These are phyloP conservation scores for Diutina neorugosa DNA, from an alignment of 1,139 yeast species.

Conservation along the genomic window DNA sequence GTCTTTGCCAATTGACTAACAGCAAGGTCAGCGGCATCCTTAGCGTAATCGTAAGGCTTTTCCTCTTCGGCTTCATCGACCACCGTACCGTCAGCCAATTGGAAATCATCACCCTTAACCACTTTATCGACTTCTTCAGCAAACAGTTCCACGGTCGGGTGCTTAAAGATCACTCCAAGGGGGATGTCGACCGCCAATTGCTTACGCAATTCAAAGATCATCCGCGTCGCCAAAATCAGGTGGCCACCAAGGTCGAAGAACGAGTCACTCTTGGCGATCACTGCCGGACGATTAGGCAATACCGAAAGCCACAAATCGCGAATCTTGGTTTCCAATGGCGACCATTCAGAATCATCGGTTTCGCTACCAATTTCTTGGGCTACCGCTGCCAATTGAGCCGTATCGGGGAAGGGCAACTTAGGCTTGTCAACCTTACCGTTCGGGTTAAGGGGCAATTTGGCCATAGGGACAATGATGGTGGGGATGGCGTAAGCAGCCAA, in stretches of 20 bases:
- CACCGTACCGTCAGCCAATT: constrained; percentile 25
- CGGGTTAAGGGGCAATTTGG: constrained; percentile 84
- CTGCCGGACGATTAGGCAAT: constrained; percentile 74
- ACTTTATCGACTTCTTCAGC: constrained; percentile 59
- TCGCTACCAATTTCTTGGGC: constrained; percentile 31
- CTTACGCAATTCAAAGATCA: constrained; percentile 88
- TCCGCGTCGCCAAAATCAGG: constrained; percentile 89
- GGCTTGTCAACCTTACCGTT: constrained; percentile 98
- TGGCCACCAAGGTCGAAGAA: constrained; percentile 98
- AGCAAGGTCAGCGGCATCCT: constrained; percentile 58
- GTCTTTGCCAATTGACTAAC: constrained; percentile 29
- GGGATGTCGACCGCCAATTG: constrained; percentile 72
- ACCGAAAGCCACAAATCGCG: constrained; percentile 78
- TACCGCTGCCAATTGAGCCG: constrained; percentile 69
- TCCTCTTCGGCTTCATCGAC: constrained; percentile 15
- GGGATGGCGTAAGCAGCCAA: constrained; percentile 93
- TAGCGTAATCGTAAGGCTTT: constrained; percentile 42
- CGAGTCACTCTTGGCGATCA: constrained; percentile 67
- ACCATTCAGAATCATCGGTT: constrained; percentile 33
- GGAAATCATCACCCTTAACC: constrained; percentile 32
- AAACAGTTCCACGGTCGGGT: constrained; percentile 74
- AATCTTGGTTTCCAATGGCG: constrained; percentile 53
- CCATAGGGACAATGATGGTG: constrained; percentile 76
- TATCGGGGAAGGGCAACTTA: constrained; percentile 87
- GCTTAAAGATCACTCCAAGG: constrained; percentile 76